phyloP scores from a whole-genome alignment of 768 basidiomycete species.

The Daedaleopsis nitida region DNA sequence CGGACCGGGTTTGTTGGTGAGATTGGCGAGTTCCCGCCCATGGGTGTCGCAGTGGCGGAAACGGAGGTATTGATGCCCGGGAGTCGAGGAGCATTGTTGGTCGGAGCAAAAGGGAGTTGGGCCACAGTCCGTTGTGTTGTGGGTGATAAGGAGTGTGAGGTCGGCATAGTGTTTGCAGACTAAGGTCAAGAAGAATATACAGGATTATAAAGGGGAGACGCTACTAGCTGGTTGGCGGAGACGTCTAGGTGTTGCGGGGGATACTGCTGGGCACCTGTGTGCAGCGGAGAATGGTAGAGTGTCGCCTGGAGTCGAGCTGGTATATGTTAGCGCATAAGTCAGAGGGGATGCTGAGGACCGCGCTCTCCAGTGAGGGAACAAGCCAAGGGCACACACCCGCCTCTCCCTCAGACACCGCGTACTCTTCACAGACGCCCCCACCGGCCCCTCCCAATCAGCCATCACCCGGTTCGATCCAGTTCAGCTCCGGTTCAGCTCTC shows the following conservation, averaged over 20 bases:
- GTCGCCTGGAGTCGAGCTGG: conserved; percentile 14
- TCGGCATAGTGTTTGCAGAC: conserved; percentile 25
- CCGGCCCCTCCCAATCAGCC: not conserved
- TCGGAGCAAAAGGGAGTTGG: conserved; percentile 31
- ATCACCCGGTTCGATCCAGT: conserved; percentile 11
- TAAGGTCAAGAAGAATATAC: conserved; percentile 20
- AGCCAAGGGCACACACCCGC: conserved; percentile 9
- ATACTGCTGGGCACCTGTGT: conserved; percentile 19
- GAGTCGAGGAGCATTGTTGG: conserved; percentile 22
- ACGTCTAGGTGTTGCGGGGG: conserved; percentile 2
- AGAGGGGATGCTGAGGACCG: conserved; percentile 10
- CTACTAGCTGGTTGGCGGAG: not conserved
- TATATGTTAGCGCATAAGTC: conserved; percentile 22
- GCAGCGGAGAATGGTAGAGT: conserved; percentile 13
- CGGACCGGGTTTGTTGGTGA: conserved; percentile 20
- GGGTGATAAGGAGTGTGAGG: conserved; percentile 32
- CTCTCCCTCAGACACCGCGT: too few species aligned
- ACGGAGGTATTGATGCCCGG: conserved; percentile 18
- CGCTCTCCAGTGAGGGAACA: conserved; percentile 16
- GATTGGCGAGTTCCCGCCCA: conserved; percentile 24
- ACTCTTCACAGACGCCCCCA: conserved; percentile 1
- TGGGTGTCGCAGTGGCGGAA: conserved; percentile 20
- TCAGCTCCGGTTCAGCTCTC: conserved; percentile 6
- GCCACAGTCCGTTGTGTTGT: conserved; percentile 22
- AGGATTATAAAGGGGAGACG: conserved; percentile 20